Conservation (phyloP, 805 yeast genomes). For the Kuraishia ogatae region DNA sequence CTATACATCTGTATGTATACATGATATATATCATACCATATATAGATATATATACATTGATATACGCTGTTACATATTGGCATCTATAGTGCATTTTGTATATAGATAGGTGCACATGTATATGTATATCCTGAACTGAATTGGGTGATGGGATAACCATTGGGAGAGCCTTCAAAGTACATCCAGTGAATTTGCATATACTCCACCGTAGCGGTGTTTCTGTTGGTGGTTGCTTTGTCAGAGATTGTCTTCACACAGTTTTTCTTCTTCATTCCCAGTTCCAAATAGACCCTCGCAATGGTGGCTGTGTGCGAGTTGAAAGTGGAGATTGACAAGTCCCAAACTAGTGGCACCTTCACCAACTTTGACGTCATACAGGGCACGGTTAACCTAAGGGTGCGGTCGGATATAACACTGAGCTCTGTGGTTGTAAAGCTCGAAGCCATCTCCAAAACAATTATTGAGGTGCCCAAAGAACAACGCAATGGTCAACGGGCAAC, state of each 20-base stretch:
- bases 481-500: neutral
- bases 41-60: too few species aligned
- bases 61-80: too few species aligned
- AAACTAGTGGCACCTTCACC: slow-evolving; percentile 32
- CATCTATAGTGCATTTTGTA: too few species aligned
- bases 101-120: neutral
- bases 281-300: neutral
- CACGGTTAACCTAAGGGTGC: slow-evolving; percentile 26
- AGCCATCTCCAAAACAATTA: slow-evolving; percentile 33
- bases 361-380: slow-evolving; percentile 37
- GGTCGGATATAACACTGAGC: slow-evolving; percentile 32
- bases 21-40: too few species aligned
- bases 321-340: slow-evolving; percentile 2
- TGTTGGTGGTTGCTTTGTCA: neutral
- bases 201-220: neutral
- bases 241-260: neutral
- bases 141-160: neutral
- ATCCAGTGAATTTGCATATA: neutral
- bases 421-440: slow-evolving; percentile 44
- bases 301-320: slow-evolving; percentile 5
- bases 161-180: neutral
- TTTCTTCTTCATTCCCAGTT: neutral
- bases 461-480: slow-evolving; percentile 20
- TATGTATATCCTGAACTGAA: neutral
- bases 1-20: too few species aligned